Conservation (phyloP, 2,329 filamentous ascomycete genomes). For the Colletotrichum euphorbiae region DNA sequence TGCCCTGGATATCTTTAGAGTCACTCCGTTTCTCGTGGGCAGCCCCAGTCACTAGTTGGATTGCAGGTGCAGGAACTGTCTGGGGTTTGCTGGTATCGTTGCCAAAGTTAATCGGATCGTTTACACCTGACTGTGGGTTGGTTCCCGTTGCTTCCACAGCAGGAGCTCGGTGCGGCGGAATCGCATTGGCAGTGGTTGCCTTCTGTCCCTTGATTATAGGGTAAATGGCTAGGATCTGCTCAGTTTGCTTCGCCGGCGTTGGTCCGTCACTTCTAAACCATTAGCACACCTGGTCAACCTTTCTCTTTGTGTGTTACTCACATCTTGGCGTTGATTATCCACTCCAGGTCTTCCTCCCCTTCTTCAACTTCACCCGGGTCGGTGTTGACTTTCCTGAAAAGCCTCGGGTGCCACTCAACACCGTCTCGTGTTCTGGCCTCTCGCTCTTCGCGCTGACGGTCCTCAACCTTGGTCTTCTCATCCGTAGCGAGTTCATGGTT, state of each 20-base stretch:
- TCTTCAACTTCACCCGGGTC: conserved; percentile 79
- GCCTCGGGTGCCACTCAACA: conserved; percentile 86
- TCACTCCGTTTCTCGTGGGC: conserved; percentile 15
- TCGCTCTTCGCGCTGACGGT: conserved; percentile 90
- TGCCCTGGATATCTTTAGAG: conserved; percentile 53
- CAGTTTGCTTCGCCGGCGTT: conserved; percentile 75
- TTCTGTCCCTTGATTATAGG: conserved; percentile 86
- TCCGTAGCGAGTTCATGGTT: conserved; percentile 93
- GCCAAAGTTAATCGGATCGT: conserved; percentile 69
- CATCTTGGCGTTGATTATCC: conserved; percentile 92
- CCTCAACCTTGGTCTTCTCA: conserved; percentile 96
- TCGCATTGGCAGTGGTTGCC: conserved; percentile 63
- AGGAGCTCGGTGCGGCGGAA: conserved; percentile 57
- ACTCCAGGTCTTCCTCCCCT: conserved; percentile 90
- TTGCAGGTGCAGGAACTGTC: conserved; percentile 12
- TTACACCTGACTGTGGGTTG: conserved; percentile 45
- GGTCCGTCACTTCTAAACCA: conserved; percentile 65
- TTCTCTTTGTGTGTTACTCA: conserved; percentile 55
- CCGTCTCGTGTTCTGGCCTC: conserved; percentile 81
- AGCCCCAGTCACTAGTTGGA: conserved; percentile 1
- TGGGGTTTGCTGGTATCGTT: conserved; percentile 25
- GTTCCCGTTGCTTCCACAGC: conserved; percentile 38
- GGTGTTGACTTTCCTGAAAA: conserved; percentile 82
- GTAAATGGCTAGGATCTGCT: conserved; percentile 88
- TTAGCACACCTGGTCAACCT: conserved; percentile 21